A percentile compares a stretch with the other conserved stretches of the same genome.
Evolutionary conservation across 73 alveolate species (phyloP).

Genomic region (Diophrys sp.): DNA sequence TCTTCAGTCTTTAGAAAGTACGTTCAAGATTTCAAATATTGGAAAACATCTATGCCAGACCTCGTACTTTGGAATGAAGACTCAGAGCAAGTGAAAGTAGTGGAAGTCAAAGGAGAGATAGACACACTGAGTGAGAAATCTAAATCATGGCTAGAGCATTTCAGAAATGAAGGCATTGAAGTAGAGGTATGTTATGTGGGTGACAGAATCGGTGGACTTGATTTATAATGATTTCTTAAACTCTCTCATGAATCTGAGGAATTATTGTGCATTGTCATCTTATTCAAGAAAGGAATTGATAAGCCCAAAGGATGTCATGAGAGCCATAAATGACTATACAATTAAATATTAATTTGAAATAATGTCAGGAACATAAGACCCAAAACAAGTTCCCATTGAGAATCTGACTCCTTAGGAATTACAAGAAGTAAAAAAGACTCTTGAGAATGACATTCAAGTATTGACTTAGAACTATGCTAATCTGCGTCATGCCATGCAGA

Average conservation of each 20-base stretch:
- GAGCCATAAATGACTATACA: too few species aligned
- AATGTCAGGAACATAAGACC: too few species aligned
- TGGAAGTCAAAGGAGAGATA: conserved; percentile 83
- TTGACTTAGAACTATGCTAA: conserved; percentile 61
- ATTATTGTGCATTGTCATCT: too few species aligned
- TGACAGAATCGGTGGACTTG: conserved; percentile 54
- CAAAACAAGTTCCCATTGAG: conserved; percentile 4
- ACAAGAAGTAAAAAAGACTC: conserved; percentile 61
- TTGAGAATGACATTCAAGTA: conserved; percentile 68
- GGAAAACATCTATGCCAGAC: conserved; percentile 91
- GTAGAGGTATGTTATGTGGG: conserved; percentile 73
- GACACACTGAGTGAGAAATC: conserved; percentile 87
- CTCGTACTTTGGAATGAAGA: conserved; percentile 83
- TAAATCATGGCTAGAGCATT: conserved; percentile 77
- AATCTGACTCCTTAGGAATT: conserved; percentile 60
- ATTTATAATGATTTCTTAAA: conserved; percentile 35
- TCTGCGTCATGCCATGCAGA: conserved; percentile 66
- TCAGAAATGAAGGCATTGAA: conserved; percentile 56
- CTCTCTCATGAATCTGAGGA: not conserved
- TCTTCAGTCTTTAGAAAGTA: conserved; percentile 59
- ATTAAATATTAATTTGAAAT: too few species aligned
- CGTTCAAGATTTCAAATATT: conserved; percentile 68
- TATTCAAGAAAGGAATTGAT: too few species aligned
- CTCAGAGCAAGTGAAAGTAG: conserved; percentile 67
- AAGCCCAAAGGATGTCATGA: too few species aligned